phyloP scores from a whole-genome alignment of 1,284 basidiomycete species.

The Tilletia setariae region DNA sequence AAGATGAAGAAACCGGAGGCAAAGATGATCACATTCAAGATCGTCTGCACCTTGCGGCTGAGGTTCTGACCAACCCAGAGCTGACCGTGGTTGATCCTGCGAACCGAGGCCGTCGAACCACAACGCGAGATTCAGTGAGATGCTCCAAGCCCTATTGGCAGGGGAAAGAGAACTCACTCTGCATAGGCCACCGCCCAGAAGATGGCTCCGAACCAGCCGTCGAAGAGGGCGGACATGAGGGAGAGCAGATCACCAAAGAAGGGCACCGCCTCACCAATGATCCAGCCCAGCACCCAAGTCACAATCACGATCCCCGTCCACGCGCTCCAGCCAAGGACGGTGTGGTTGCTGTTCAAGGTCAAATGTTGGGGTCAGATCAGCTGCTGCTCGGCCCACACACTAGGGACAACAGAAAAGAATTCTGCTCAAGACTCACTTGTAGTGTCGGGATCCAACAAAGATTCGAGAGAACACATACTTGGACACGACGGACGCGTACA shows the following conservation, averaged over 20 bases:
- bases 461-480: constrained; percentile 51
- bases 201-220: constrained; percentile 47
- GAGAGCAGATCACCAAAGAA: constrained; percentile 58
- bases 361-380: too few species aligned
- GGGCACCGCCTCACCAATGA: constrained; percentile 60
- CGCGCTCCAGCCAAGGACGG: constrained; percentile 62
- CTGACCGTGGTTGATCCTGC: constrained; percentile 54
- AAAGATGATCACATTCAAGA: constrained; percentile 56
- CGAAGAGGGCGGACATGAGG: constrained; percentile 55
- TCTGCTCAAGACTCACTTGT: constrained; percentile 28
- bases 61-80: constrained; percentile 38
- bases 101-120: too few species aligned
- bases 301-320: constrained; percentile 63
- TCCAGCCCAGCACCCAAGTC: constrained; percentile 64
- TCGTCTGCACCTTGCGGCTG: constrained; percentile 35
- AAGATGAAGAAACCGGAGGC: constrained; percentile 57
- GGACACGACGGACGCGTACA: constrained; percentile 41
- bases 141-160: too few species aligned
- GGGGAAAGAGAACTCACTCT: too few species aligned
- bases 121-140: too few species aligned
- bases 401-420: too few species aligned
- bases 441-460: constrained; percentile 47
- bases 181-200: constrained; percentile 55
- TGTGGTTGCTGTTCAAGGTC: constrained; percentile 56
- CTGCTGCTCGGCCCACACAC: too few species aligned